These are phyloP conservation scores for Phytophthora lateralis DNA, from an alignment of 352 stramenopile genomes.

Conservation along the genomic window DNA sequence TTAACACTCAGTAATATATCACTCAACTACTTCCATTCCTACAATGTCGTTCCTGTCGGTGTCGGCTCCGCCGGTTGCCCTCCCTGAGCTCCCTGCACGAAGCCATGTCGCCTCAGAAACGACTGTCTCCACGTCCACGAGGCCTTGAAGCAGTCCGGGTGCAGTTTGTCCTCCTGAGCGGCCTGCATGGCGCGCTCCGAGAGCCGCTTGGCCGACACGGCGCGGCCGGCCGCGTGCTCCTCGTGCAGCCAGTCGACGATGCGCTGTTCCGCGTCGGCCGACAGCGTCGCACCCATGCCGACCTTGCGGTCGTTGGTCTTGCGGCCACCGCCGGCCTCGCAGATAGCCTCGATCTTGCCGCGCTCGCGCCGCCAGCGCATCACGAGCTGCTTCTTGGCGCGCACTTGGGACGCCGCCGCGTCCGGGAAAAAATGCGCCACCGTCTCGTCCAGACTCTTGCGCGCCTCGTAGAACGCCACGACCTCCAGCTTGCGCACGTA, in stretches of 20 bases:
- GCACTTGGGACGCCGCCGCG: slow-evolving; percentile 2
- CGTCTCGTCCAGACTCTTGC: slow-evolving; percentile 23
- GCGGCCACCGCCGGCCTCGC: slow-evolving; percentile 18
- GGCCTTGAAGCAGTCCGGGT: slow-evolving; percentile 32
- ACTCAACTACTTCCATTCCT: slow-evolving; percentile 4
- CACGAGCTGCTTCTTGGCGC: slow-evolving; percentile 29
- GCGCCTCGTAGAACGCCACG: slow-evolving; percentile 19
- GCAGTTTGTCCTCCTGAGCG: slow-evolving; percentile 21
- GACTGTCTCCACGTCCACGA: slow-evolving; percentile 34
- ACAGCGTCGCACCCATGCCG: slow-evolving; percentile 33
- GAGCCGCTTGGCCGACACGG: slow-evolving; percentile 19
- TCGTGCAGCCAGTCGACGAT: slow-evolving; percentile 27
- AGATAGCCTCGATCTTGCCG: slow-evolving; percentile 30
- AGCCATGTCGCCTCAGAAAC: slow-evolving; percentile 30
- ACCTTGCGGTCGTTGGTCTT: slow-evolving; percentile 30
- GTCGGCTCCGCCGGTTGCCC: background rate
- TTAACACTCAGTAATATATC: background rate
- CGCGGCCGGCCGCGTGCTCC: slow-evolving; percentile 16
- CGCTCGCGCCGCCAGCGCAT: slow-evolving; percentile 29
- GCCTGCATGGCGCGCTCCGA: slow-evolving; percentile 24
- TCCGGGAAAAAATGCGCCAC: slow-evolving; percentile 29
- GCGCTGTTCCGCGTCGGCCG: slow-evolving; percentile 12
- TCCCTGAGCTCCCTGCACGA: slow-evolving; percentile 9
- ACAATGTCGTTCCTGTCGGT: slow-evolving; percentile 6
- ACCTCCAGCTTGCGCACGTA: slow-evolving; percentile 32